A percentile compares a stretch with the other conserved stretches of the same genome.
These are phyloP conservation scores for Trichoderma sp. DNA, from an alignment of 2,329 filamentous ascomycete species.

Conservation along the genomic window DNA sequence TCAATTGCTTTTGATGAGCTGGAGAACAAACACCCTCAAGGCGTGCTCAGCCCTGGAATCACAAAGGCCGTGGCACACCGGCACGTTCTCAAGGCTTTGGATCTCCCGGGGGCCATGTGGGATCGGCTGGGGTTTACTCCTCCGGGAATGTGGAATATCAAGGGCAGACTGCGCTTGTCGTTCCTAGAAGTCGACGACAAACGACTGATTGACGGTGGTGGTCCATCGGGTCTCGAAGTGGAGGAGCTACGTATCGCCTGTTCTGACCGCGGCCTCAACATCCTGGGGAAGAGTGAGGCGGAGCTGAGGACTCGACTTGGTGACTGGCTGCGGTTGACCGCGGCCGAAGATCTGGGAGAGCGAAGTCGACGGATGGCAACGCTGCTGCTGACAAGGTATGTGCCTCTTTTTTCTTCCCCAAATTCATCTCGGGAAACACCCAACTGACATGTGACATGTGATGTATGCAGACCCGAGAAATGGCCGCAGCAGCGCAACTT, in stretches of 20 bases:
- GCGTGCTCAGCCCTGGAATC: conserved; percentile 35
- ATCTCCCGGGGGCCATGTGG: conserved; percentile 48
- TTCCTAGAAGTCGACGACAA: conserved; percentile 70
- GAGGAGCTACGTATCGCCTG: conserved; percentile 70
- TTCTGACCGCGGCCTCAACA: conserved; percentile 63
- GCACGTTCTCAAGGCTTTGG: conserved; percentile 44
- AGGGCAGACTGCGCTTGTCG: conserved; percentile 52
- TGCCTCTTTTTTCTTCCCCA: not conserved
- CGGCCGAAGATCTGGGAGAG: conserved; percentile 36
- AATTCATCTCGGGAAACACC: not conserved
- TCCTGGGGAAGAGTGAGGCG: conserved; percentile 54
- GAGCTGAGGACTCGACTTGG: conserved; percentile 49
- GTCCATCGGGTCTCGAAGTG: conserved; percentile 50
- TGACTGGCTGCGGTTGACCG: conserved; percentile 49
- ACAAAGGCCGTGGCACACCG: conserved; percentile 30
- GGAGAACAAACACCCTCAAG: conserved; percentile 33
- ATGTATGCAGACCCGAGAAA: conserved; percentile 34
- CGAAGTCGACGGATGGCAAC: conserved; percentile 39
- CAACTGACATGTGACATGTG: conserved; percentile 9
- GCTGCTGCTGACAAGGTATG: conserved; percentile 42
- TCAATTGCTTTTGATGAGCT: conserved; percentile 46
- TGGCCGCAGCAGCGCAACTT: conserved; percentile 43
- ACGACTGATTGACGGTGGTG: conserved; percentile 63
- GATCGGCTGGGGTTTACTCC: conserved; percentile 49
- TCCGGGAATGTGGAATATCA: conserved; percentile 50